Evolutionary conservation across 2,329 filamentous ascomycete genomes (phyloP), one percentile per base, ranked within the genome.

Genomic region (Anthostomella pinea): DNA sequence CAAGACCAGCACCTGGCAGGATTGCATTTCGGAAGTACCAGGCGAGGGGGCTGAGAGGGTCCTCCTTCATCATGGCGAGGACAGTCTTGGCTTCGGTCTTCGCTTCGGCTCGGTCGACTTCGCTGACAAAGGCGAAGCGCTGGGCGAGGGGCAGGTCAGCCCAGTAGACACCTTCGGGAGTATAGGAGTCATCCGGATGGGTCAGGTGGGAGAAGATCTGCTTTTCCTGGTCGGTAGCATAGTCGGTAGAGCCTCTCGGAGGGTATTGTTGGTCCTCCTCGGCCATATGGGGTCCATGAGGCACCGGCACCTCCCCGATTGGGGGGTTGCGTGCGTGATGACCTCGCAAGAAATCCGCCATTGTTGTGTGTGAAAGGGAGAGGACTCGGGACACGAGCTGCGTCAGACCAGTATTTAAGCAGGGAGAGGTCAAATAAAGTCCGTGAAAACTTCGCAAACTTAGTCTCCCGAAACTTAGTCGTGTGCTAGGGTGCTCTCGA

Each of bases 11-110:
- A 65, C 91, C 91, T 32, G 91, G 91, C 40, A 97, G 80, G 35
- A 96, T 84, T 66, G 90, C 91, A 60, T 95, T 93, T 57, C 81
- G 79, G 60, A 94, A 84, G 64, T 97, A 97, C 74, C 83, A 93
- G 16, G 75, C 70, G n/a, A 97, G 38, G 1, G 90, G 89, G 37
- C 83, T 85, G 11, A 96, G 72, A 19, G 90, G 89, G 56, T 96
- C 88, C 37, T 81, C 73, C 71, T 94, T 95, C 56, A 87, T 77
- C 85, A 95, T 95, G 21, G 63, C 49, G 69, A 86, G 85, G 48
- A 93, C 82, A 22, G 67, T 67, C 15, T 53, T 57, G 25, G 85
- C 68, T 67, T 97, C 91, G 35, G 73, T 70, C 49, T 67, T 72
- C 34, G 84, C 70, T 63, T 95, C 90, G 28, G 70, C 67, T 41